Evolutionary conservation across 2,329 filamentous ascomycete species (phyloP), one percentile per base, ranked within the genome.

Genomic region (Pseudofabraea citricarpa): DNA sequence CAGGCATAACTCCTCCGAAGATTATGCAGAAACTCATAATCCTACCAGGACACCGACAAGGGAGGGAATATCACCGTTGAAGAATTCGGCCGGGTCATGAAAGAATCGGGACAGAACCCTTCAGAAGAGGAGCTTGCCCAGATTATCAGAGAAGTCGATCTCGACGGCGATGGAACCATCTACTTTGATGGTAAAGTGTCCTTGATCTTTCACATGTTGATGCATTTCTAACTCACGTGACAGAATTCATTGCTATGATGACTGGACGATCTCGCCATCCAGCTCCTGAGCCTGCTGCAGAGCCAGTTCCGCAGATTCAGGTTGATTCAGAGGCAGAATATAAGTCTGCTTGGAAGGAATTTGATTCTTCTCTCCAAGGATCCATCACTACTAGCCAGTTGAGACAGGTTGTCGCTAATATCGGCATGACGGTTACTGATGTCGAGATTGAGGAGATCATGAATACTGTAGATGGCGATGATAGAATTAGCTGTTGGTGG

Each of bases 241-340:
- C 32, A 67, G 65, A 67, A 45, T 68, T 67, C 46, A 66, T 67
- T 50, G 59, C 63, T 7, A 68, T 68, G 64, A 68, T 67, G 65
- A 67, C 64, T 0, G 64, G 64, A 13, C 60, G 64, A 40, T 54
- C 35, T 7, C 35, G 35, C 58, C 2, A 58, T 50, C 53, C 57
- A 32, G 56, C 58, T 8, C 45, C 52, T n/a, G 51, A 43, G 38
- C 42, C 37, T 3, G 21, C 27, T 5, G 19, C 32, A 12, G 38
- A 26, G 12, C 32, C 33, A 6, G 31, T 22, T 37, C 27, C 10
- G 27, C 13, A 31, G 27, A 15, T 10, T 31, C 27, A 31, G 16
- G 33, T 19, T 3, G 55, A 58, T 9, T 48, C 50, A 10, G 56
- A 61, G 18, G 56, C 53, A 5, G 57, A 60, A 12, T 59, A 60